Conservation (phyloP, 1,284 basidiomycete species). For the Apiotrichum siamense region DNA sequence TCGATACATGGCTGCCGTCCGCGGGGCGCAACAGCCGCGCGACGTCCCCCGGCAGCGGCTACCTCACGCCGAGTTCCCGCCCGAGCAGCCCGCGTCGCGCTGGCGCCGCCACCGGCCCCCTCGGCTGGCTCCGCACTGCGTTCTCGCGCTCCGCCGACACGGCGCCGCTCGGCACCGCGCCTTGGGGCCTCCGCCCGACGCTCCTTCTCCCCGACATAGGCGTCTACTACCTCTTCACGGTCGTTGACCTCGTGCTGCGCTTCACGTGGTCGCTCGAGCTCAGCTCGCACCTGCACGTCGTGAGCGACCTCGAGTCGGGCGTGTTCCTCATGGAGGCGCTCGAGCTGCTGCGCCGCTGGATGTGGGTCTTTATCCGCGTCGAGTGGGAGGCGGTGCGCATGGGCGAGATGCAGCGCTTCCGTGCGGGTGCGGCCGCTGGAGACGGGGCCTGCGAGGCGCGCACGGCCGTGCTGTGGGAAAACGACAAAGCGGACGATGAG, state of each 20-base stretch:
- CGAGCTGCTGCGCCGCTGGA: conserved; percentile 82
- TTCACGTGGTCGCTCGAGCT: conserved; percentile 94
- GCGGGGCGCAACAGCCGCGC: background rate
- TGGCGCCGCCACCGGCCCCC: background rate
- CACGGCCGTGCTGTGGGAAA: conserved; percentile 16
- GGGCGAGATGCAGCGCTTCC: conserved; percentile 35
- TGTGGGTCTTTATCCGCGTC: conserved; percentile 93
- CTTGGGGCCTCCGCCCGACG: conserved; percentile 63
- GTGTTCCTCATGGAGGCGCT: conserved; percentile 88
- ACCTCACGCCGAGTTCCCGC: background rate
- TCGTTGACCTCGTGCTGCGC: conserved; percentile 80
- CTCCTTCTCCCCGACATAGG: conserved; percentile 68
- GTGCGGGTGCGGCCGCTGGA: conserved; percentile 2
- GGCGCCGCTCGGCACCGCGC: conserved; percentile 36
- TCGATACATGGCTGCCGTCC: conserved; percentile 39
- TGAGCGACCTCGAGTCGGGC: conserved; percentile 71
- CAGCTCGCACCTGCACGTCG: conserved; percentile 76
- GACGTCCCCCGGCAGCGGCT: background rate
- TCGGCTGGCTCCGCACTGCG: background rate
- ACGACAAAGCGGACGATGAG: conserved; percentile 12
- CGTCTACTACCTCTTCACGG: conserved; percentile 78
- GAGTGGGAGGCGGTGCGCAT: conserved; percentile 86
- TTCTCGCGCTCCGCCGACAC: background rate
- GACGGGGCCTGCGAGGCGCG: no score
- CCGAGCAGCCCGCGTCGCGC: background rate